Evolutionary conservation across 306 rosid species (phyloP).

Genomic region (Argentina anserina): DNA sequence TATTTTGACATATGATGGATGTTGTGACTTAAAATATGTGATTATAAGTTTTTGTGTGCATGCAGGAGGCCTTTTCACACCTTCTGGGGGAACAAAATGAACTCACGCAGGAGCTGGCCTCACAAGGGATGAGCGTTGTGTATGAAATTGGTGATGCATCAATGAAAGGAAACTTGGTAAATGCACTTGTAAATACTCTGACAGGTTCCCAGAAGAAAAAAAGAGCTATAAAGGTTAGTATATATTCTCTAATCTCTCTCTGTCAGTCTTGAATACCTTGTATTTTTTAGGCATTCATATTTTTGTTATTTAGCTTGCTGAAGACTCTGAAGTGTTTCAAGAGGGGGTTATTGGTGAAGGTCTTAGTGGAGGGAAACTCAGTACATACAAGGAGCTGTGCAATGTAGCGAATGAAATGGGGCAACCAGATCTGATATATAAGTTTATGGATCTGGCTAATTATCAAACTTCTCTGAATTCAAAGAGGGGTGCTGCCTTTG

Average conservation of each 20-base stretch:
- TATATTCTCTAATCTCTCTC: constrained; percentile 18
- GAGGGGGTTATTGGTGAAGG: constrained; percentile 88
- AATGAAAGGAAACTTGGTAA: constrained; percentile 81
- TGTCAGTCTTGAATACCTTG: constrained; percentile 11
- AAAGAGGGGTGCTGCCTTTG: constrained; percentile 97
- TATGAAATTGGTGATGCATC: constrained; percentile 90
- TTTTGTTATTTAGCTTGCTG: constrained; percentile 65
- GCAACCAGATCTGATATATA: constrained; percentile 91
- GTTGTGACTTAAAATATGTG: background rate
- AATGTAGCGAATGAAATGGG: constrained; percentile 98
- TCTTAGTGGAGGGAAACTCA: constrained; percentile 75
- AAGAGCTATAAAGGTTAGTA: constrained; percentile 86
- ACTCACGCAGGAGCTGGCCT: constrained; percentile 94
- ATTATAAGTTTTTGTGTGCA: constrained; percentile 20
- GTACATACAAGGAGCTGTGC: constrained; percentile 94
- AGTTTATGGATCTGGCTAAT: constrained; percentile 98
- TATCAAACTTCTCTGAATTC: constrained; percentile 83
- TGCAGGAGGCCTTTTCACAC: constrained; percentile 96
- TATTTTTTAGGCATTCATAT: background rate
- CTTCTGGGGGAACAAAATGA: constrained; percentile 92
- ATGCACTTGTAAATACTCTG: constrained; percentile 79
- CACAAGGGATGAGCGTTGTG: constrained; percentile 99
- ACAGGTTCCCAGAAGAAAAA: constrained; percentile 90
- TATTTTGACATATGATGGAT: background rate
- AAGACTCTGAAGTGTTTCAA: constrained; percentile 90